Evolutionary conservation across 768 basidiomycete species (phyloP), one percentile per base, ranked within the genome.

Genomic region (Phanerochaete carnosa): DNA sequence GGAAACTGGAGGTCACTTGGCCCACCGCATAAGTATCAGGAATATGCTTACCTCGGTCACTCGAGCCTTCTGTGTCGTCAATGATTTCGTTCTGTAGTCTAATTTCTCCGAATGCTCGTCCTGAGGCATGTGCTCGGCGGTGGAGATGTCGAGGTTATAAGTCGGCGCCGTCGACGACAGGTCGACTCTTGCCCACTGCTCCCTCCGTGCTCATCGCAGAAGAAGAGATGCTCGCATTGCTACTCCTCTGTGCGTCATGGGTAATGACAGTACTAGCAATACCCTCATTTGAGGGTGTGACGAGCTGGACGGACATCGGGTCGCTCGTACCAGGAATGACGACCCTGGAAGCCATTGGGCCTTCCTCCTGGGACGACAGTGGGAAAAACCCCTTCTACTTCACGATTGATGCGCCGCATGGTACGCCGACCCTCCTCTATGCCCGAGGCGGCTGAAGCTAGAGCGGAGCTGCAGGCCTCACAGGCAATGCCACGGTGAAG

Each of bases 401-500:
- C 58, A 61, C 65, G n/a, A 58, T 68, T 47, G 59, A 62, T 9
- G 65, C 64, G 9, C 59, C 64, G 15, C 64, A 60, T 16, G 68
- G 68, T 69, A 57, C 7, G 63, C 57, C 26, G 28, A 13, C 22
- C 49, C 33, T 43, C 35, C 19, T n/a, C 9, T 23, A 39, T 11
- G 51, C 29, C 26, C 51, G 25, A 29, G 6, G 46, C 5, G 46
- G 13, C 30, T 49, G 19, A 19, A 25, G 22, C 30, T 19, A 11
- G 12, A 45, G 15, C 45, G 5, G 37, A 25, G 16, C 6, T 9
- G 29, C 68, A 86, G 84, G 80, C 25, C 62, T 69, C 35, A 73
- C 78, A 8, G 82, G 83, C 39, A 82, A 85, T 60, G 70, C 83
- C 29, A 83, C 83, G 6, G 66, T 83, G 15, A 61, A 70, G 49